Base-by-base conservation (phyloP, 2,329 filamentous ascomycete genomes). In the Ambrosiella beaveri region DNA sequence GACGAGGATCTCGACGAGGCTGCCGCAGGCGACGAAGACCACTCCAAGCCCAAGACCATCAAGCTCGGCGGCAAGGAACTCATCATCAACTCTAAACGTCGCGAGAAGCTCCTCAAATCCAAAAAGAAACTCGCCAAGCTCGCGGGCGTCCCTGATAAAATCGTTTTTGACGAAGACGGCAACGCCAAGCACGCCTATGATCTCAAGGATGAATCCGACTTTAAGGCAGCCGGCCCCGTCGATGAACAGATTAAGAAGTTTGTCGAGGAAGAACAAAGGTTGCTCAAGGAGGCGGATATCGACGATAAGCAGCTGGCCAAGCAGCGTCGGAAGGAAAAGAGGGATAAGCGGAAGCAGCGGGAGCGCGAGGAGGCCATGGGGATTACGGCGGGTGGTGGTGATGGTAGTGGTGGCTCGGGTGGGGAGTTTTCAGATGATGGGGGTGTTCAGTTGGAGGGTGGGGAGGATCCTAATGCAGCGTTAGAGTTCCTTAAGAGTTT, bases 81-180 rank as follows among this genome's bases (percentile, higher is more conserved):
- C 50, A 73, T 95, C 17, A 82, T 98, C 62, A 93, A 98, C 73
- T 95, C 89, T 11, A 94, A 97, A 70, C 88, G 93, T 27, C 84
- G 89, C 64, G 91, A 95, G 71, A 97, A 96, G 73, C 79, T 95
- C n/a, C 79, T 97, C 63, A 85, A 85, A 66, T 94, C 87, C 17
- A 97, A 96, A 76, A 95, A 95, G 77, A 86, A 94, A 70, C 79
- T 96, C 63, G 78, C 88, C 66, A 93, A 95, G 68, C 86, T 88
- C 74, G 94, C 89, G 74, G 87, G 88, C 66, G 86, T 85, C 67
- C 86, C 88, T 11, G 84, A 80, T 45, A 95, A 93, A 68, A 73
- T 96, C 7, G 77, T 96, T 4, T 98, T 91, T 68, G 91, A 97
- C 71, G 90, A 95, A 53, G 88, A 96, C 38, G 91, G 90, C 64